Evolutionary conservation across 495 filamentous ascomycete genomes (phyloP), one percentile per base, ranked within the genome.

Genomic region (Ascobolus immersus): DNA sequence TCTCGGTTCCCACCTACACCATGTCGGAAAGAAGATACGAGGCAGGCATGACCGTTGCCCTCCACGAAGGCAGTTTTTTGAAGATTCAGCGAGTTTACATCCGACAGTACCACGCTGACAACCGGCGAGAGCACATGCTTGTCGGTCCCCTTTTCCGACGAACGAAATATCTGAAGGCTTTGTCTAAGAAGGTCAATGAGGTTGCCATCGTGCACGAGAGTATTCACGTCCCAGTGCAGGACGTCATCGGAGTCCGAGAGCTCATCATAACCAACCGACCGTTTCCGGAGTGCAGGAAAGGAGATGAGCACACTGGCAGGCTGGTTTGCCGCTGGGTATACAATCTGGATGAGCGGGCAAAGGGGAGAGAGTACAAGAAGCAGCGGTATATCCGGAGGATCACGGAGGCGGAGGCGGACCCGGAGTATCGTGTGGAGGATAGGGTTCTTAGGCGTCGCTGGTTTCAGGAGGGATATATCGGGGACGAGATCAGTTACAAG

Each of bases 251-350:
- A 28, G 25, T 33, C 21, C 36, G 45, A 18, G 39, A 39, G 21
- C 26, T 50, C n/a, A 46, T 50, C 22, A 17, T 45, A 18, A 50
- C 47, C 8, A 50, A 50, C 23, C 46, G 46, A 26, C 23, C 31
- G 25, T 49, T 40, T 22, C 47, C 47, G 5, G 17, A 30, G 8
- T 28, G 22, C 12, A 21, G 21, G 0, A 14, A 31, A 10, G 12
- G 24, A 8, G 13, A 15, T 14, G 21, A 28, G 9, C 21, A 15
- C 12, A 31, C 7, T 15, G 8, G 28, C 28, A 7, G 7, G 6
- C n/a, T 36, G 5, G 22, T 36, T 2, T 36, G 34, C 22, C 21
- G 34, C 8, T 36, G 34, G 34, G n/a, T 6, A 36, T 49, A 45
- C 45, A 31, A 32, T 18, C 29, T 45, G 21, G 37, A 32, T 17